Evolutionary conservation across 2,329 filamentous ascomycete genomes (phyloP).

Genomic region (Botrytis galanthina): DNA sequence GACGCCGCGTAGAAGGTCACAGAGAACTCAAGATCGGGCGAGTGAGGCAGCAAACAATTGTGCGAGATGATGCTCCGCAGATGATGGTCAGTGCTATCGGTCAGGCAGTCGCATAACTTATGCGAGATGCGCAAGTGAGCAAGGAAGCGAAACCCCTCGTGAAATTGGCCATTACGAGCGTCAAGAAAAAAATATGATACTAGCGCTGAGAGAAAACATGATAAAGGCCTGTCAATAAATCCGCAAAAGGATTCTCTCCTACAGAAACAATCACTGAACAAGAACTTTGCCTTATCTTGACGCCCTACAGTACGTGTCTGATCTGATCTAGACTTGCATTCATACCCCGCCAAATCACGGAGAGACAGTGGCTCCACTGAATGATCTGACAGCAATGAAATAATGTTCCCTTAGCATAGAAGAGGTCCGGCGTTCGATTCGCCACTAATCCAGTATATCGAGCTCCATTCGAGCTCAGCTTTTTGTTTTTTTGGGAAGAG

Average conservation of each 20-base stretch:
- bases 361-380: slow-evolving; percentile 6
- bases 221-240: neutral
- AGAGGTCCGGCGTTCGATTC: neutral
- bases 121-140: slow-evolving; percentile 7
- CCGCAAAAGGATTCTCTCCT: slow-evolving; percentile 9
- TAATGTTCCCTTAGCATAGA: neutral
- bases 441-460: neutral
- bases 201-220: slow-evolving; percentile 6
- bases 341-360: slow-evolving; percentile 4
- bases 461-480: rapidly evolving
- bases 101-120: slow-evolving; percentile 7
- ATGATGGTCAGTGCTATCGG: slow-evolving; percentile 6
- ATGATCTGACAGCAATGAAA: slow-evolving; percentile 4
- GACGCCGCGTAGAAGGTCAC: slow-evolving; percentile 5
- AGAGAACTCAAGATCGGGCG: slow-evolving; percentile 9
- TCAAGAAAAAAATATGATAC: slow-evolving; percentile 9
- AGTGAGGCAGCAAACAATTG: slow-evolving; percentile 7
- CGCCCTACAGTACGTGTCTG: slow-evolving; percentile 1
- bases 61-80: slow-evolving; percentile 8
- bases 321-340: slow-evolving; percentile 8
- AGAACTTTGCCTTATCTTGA: slow-evolving; percentile 8
- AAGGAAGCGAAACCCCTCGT: slow-evolving; percentile 4
- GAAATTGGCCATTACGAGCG: slow-evolving; percentile 7
- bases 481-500: neutral
- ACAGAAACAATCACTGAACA: slow-evolving; percentile 11